These are phyloP conservation scores for Pyrenula aspistea DNA, from an alignment of 495 filamentous ascomycete genomes.

Conservation along the genomic window DNA sequence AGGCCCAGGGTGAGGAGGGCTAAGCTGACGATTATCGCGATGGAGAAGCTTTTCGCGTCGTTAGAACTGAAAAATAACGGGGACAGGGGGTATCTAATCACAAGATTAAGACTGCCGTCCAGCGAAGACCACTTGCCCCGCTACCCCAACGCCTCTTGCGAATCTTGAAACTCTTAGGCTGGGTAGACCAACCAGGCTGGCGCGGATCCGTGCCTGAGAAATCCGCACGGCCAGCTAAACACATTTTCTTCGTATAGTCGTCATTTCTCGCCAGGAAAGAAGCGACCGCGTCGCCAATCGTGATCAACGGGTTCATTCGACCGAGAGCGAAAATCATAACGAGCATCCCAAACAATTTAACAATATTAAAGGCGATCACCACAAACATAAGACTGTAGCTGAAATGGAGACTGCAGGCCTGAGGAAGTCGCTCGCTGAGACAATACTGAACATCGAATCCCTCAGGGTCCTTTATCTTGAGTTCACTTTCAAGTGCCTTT, in stretches of 20 bases:
- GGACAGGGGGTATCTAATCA: no score
- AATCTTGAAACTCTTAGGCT: no score
- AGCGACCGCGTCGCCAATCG: conserved; percentile 14
- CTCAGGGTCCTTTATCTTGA: background rate
- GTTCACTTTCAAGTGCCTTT: background rate
- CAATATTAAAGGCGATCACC: conserved; percentile 7
- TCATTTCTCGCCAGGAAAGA: conserved; percentile 15
- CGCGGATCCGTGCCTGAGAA: no score
- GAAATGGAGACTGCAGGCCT: conserved; percentile 27
- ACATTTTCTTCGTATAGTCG: conserved; percentile 8
- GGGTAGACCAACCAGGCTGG: no score
- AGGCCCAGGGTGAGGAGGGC: no score
- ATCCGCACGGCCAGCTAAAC: conserved; percentile 9
- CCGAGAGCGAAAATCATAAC: conserved; percentile 5
- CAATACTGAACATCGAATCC: conserved; percentile 20
- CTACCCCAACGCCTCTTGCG: no score
- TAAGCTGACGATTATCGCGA: no score
- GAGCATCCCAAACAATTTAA: conserved; percentile 14
- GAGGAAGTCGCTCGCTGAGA: conserved; percentile 15
- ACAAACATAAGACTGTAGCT: background rate
- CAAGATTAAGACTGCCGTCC: background rate
- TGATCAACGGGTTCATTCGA: conserved; percentile 6
- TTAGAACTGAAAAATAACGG: no score
- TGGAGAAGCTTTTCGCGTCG: no score
- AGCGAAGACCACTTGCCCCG: conserved; percentile 3